Conservation (phyloP, 805 yeast species). For the Hanseniaspora taiwanica region DNA sequence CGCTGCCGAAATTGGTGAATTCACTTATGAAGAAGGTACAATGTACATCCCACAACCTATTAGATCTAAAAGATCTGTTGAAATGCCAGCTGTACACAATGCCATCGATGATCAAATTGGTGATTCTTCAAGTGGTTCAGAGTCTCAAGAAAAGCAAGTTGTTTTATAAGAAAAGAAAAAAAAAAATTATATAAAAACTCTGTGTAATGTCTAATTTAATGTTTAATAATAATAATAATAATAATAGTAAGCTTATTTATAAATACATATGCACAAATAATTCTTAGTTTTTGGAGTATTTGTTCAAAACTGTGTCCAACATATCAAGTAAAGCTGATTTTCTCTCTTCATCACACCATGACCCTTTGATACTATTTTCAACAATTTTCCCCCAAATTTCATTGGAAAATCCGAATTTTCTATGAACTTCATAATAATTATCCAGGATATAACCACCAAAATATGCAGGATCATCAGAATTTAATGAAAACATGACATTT, state of each 20-base stretch:
- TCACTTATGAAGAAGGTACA: constrained; percentile 53
- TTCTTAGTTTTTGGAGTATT: constrained; percentile 25
- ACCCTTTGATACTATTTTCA: constrained; percentile 51
- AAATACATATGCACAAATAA: no score
- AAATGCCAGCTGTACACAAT: constrained; percentile 17
- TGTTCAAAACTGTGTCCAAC: constrained; percentile 30
- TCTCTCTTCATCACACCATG: constrained; percentile 59
- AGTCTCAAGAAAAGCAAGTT: constrained; percentile 5
- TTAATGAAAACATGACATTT: constrained; percentile 59
- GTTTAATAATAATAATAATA: background rate
- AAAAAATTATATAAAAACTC: no score
- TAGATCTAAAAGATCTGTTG: constrained; percentile 36
- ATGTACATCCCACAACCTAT: constrained; percentile 67
- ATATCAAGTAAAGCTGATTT: constrained; percentile 29
- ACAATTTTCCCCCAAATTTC: constrained; percentile 55
- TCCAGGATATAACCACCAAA: constrained; percentile 78
- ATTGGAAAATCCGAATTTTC: constrained; percentile 46
- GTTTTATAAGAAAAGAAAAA: no score
- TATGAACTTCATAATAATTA: constrained; percentile 55
- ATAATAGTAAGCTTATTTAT: no score
- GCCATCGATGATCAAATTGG: constrained; percentile 26
- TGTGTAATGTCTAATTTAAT: no score
- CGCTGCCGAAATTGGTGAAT: constrained; percentile 82
- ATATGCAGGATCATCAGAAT: constrained; percentile 72
- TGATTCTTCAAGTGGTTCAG: constrained; percentile 7